A percentile compares a stretch with the other conserved stretches of the same genome.
phyloP scores from a whole-genome alignment of 345 rosid genomes.

The rapeseed (Brassica napus) region Da-Ae NC_063439.1:15017501-15018000 shows the following conservation, averaged over 20 bases:
- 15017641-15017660: background rate
- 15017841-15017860: constrained; percentile 21
- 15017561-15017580: too few species aligned
- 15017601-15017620: too few species aligned
- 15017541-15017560: too few species aligned
- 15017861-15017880: constrained; percentile 20
- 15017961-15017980: constrained; percentile 1
- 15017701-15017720: background rate
- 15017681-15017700: too few species aligned
- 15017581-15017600: too few species aligned
- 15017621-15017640: too few species aligned
- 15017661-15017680: background rate
- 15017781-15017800: constrained; percentile 21
- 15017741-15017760: background rate
- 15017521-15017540: too few species aligned
- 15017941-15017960: constrained; percentile 31
- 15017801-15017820: constrained; percentile 22
- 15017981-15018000: constrained; percentile 35
- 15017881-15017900: constrained; percentile 22
- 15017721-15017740: background rate
- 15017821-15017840: constrained; percentile 30
- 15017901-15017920: constrained; percentile 31
- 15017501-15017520: too few species aligned
- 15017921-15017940: constrained; percentile 30
- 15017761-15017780: constrained; percentile 11